phyloP scores from a whole-genome alignment of 2,329 filamentous ascomycete species.

The Alternaria tenuissima region DNA sequence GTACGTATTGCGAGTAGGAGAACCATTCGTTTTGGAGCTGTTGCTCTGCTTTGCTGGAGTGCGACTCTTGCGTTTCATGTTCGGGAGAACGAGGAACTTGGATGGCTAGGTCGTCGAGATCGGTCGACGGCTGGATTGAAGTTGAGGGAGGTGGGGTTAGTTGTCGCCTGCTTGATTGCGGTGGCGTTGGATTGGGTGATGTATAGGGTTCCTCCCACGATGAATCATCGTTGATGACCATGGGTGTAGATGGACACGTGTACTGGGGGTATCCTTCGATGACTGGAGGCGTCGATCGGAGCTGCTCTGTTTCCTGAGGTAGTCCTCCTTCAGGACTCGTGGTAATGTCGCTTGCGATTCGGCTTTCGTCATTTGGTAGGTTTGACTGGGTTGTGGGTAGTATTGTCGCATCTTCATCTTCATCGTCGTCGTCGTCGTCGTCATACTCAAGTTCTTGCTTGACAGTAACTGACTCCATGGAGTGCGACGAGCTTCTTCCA shows the following conservation, averaged over 20 bases:
- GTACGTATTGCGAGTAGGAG: slow-evolving; percentile 44
- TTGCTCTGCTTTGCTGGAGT: slow-evolving; percentile 45
- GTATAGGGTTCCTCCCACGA: slow-evolving; percentile 23
- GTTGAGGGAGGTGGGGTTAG: slow-evolving; percentile 4
- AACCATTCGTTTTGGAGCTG: slow-evolving; percentile 44
- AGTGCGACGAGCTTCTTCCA: neutral
- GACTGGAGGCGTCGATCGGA: slow-evolving; percentile 24
- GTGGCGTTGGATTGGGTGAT: slow-evolving; percentile 11
- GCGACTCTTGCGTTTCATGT: slow-evolving; percentile 35
- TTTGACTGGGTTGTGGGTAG: neutral
- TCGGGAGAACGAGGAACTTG: slow-evolving; percentile 35
- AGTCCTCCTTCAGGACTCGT: neutral
- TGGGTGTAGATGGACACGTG: slow-evolving; percentile 35
- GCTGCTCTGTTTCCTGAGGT: slow-evolving; percentile 4
- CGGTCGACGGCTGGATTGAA: slow-evolving; percentile 17
- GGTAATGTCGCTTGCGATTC: neutral
- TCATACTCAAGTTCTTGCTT: slow-evolving; percentile 7
- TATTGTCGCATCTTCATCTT: neutral
- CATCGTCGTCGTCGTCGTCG: slow-evolving; percentile 2
- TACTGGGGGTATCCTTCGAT: slow-evolving; percentile 19
- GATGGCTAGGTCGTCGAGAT: slow-evolving; percentile 31
- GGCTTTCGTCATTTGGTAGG: neutral
- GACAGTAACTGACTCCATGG: neutral
- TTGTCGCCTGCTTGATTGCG: slow-evolving; percentile 3
- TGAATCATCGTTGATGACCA: slow-evolving; percentile 34